Base-by-base conservation (phyloP, 2,329 filamentous ascomycete species). In the Scedosporium minutisporum region DNA sequence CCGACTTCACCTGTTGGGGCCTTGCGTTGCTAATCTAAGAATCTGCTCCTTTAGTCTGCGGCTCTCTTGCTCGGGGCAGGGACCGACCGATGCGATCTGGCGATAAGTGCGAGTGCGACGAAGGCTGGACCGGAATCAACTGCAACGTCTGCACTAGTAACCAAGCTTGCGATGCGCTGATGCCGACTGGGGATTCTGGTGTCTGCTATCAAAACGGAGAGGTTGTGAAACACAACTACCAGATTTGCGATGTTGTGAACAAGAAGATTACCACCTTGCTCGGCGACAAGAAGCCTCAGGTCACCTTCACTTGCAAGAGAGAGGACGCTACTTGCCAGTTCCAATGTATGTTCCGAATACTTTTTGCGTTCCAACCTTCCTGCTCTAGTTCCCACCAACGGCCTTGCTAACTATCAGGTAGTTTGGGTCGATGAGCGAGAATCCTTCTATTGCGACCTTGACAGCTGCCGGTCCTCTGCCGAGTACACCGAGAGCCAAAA, bases 221-320 rank as follows among this genome's bases (percentile, higher is more conserved):
- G 67, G 88, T 96, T 10, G 88, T 97, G 66, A 92, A 95, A 69
- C 87, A 96, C 76, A 99, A 97, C 78, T 93, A 92, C 77, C 96
- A 99, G 76, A 95, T 96, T 78, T 99, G 95, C 77, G 91, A 96
- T 74, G 95, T 99, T 67, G 97, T 93, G 63, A 99, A 99, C 78
- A 85, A 86, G 74, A 95, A 96, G 79, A 99, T 99, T 70, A 80
- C 93, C 62, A 87, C 93, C 65, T 87, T 93, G 71, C 82, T 99
- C 58, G 90, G 92, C 69, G 87, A 89, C 55, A 85, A 92, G 75
- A 89, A 90, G 64, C 93, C 95, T 0, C 90, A 99, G 74, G 95
- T 96, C 25, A 99, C 95, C 0, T 99, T 99, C 72, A 91, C 88
- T 33, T 99, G 95, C 74, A 86, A 93, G 70, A 85, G 84, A 42